Conservation (phyloP, 805 yeast genomes). For the Lipomyces starkeyi region DNA sequence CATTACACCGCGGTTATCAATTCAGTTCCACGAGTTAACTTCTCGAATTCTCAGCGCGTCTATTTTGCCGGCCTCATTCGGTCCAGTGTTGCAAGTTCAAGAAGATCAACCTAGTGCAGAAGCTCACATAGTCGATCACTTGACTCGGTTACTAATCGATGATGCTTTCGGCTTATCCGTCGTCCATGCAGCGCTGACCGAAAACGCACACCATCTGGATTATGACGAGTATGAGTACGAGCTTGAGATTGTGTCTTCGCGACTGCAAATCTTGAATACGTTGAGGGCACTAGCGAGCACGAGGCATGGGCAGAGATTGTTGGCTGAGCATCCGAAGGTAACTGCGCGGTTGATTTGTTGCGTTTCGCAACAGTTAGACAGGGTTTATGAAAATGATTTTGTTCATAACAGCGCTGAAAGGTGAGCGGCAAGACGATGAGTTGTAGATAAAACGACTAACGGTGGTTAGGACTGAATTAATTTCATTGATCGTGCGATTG, state of each 20-base stretch:
- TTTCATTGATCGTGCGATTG: slow-evolving; percentile 9
- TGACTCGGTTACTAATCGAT: slow-evolving; percentile 2
- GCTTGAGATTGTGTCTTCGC: neutral
- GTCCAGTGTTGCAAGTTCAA: slow-evolving; percentile 5
- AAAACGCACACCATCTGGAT: slow-evolving; percentile 7
- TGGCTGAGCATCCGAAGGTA: slow-evolving; percentile 6
- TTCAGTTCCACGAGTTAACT: neutral
- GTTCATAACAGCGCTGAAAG: neutral
- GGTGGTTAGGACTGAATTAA: slow-evolving; percentile 1
- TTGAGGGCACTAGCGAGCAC: slow-evolving; percentile 1
- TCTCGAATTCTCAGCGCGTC: neutral
- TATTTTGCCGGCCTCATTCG: neutral
- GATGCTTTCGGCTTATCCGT: neutral
- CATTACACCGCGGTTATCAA: slow-evolving; percentile 5
- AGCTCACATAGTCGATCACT: neutral
- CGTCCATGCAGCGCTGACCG: neutral
- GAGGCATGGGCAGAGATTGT: slow-evolving; percentile 12
- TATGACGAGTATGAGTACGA: slow-evolving; percentile 8
- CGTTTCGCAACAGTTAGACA: slow-evolving; percentile 17
- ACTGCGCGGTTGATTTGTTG: slow-evolving; percentile 18
- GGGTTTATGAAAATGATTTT: slow-evolving; percentile 10
- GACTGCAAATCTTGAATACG: neutral
- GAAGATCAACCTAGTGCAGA: slow-evolving; percentile 5
- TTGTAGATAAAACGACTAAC: neutral
- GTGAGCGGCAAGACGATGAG: neutral